Base-by-base conservation (phyloP, 306 rosid species). In the Arachis hypogaea region DNA sequence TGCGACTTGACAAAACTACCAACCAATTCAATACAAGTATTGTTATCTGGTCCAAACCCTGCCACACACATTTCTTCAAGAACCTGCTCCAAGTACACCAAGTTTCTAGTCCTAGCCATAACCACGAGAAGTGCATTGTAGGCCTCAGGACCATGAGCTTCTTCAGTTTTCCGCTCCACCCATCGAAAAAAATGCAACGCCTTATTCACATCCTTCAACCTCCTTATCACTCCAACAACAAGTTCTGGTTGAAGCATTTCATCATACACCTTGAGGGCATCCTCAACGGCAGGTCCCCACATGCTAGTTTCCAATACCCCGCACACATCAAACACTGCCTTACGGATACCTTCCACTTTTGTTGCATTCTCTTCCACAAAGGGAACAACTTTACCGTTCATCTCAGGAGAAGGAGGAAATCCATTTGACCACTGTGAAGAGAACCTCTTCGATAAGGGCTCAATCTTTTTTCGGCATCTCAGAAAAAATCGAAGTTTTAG, bases 31-130 rank as follows among this genome's bases (percentile, higher is more conserved):
- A 91, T 44, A 75, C 76, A 86, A 42, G 87, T 28, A 55, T 66
- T 56, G 82, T 82, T 85, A 59, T 86, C 81, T 2, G 89, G 91
- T 67, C 95, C 93, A 71, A 89, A 85, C 78, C 98, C 97, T 49
- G 94, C 97, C 61, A 86, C 36, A 80, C 97, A 89, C 96, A 94
- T 94, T 80, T 94, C 97, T 78, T 88, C 96, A 49, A 94, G 78
- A 80, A 91, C 81, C 71, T 81, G 88, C 70, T 89, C 95, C 83
- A 94, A 64, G 80, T 72, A 77, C 43, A 77, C 78, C 62, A 86
- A 80, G 68, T 89, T 91, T 76, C 85, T 77, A 66, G 83, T 85
- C 83, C 87, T 83, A 59, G 96, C 96, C 95, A 94, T 88, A 78
- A 85, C 84, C 93, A 81, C 75, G 40, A 94, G 93, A 80, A 94